Percentiles rank a stretch among this genome's conserved stretches.
These are phyloP conservation scores for Solanum stenotomum DNA, from an alignment of 257 asterid species.

Conservation along the genomic window DNA sequence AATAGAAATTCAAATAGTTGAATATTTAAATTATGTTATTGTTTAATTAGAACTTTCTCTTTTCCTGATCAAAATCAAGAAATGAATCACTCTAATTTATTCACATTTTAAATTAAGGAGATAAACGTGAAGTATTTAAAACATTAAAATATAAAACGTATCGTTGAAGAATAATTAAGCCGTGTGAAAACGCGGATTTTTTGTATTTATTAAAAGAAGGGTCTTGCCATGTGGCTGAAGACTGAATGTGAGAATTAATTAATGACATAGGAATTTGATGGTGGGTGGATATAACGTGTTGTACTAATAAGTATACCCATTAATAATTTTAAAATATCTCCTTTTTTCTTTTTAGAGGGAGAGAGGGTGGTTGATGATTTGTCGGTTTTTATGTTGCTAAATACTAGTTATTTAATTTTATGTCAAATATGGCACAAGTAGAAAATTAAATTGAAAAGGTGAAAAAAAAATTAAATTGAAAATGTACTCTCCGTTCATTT, in stretches of 20 bases:
- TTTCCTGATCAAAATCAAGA: not conserved
- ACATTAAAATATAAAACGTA: not conserved
- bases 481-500: too few relatives aligned
- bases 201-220: not conserved
- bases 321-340: not conserved
- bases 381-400: not conserved
- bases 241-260: not conserved
- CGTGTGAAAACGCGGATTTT: not conserved
- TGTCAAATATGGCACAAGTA: too few relatives aligned
- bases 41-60: not conserved
- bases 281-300: not conserved
- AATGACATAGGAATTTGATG: not conserved
- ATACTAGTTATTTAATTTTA: too few relatives aligned
- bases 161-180: not conserved
- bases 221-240: not conserved
- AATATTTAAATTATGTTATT: not conserved
- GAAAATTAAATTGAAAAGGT: too few relatives aligned
- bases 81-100: not conserved
- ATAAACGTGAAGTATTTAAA: not conserved
- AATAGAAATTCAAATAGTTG: not conserved
- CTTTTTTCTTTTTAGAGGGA: not conserved
- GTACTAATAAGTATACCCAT: not conserved
- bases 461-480: too few relatives aligned
- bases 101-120: not conserved
- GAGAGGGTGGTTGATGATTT: not conserved